A percentile compares a stretch with the other conserved stretches of the same genome.
These are phyloP conservation scores for Scenedesmus sp. DNA, from an alignment of 163 green algal species.

Conservation along the genomic window DNA sequence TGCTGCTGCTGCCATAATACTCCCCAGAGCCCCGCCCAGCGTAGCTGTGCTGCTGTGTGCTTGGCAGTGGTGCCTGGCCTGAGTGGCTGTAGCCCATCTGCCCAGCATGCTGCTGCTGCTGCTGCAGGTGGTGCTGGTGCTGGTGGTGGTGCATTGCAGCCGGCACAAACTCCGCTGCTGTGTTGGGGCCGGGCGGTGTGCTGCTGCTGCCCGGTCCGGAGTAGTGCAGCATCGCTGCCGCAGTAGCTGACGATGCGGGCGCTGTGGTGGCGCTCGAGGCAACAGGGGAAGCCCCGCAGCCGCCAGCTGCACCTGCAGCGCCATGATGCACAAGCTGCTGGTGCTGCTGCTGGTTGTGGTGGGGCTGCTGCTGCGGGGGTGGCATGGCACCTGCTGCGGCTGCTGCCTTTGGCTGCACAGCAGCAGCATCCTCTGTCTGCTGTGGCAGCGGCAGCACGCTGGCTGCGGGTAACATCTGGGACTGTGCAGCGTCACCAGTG, in stretches of 20 bases:
- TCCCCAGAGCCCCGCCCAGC: neutral
- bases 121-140: slow-evolving; percentile 7
- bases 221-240: neutral
- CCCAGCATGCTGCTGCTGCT: neutral
- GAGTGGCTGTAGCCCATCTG: neutral
- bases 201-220: slow-evolving; percentile 4
- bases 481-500: neutral
- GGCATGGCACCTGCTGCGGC: neutral
- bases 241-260: neutral
- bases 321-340: neutral
- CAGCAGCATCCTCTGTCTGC: neutral
- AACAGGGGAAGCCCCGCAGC: neutral
- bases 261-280: slow-evolving; percentile 1
- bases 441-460: neutral
- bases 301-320: neutral
- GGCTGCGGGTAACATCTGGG: neutral
- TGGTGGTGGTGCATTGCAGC: neutral
- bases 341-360: neutral
- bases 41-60: neutral
- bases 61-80: neutral
- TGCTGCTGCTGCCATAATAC: slow-evolving; percentile 3
- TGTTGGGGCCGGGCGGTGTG: neutral
- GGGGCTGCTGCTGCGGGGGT: neutral
- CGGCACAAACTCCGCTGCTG: neutral
- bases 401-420: neutral